Evolutionary conservation across 306 rosid species (phyloP).

Genomic region (Dalbergia cochinchinensis): DNA sequence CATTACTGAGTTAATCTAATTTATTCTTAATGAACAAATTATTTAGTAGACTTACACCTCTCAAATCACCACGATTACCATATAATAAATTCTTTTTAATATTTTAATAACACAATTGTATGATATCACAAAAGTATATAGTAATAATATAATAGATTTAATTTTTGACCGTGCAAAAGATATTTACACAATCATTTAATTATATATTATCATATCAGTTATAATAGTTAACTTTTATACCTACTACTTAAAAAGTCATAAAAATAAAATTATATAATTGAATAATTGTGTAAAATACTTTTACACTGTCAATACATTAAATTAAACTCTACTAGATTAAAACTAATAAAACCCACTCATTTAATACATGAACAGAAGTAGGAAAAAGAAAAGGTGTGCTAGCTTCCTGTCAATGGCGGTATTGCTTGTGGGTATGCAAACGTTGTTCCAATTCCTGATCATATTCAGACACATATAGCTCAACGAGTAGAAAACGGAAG

Average conservation of each 20-base stretch:
- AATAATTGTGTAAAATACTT: no score
- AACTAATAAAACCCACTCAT: not conserved
- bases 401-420: not conserved
- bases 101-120: not conserved
- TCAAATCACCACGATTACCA: no score
- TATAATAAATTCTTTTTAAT: not conserved
- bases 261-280: no score
- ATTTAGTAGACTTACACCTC: no score
- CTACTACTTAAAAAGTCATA: no score
- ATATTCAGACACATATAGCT: not conserved
- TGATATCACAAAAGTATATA: not conserved
- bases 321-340: not conserved
- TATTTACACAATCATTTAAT: no score
- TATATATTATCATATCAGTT: no score
- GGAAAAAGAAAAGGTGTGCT: not conserved
- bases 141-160: not conserved
- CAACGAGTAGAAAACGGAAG: slow-evolving; percentile 1
- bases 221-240: no score
- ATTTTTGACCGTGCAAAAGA: no score
- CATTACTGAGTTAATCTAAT: no score
- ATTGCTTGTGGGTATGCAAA: not conserved
- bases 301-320: no score
- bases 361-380: not conserved
- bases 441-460: not conserved
- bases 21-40: no score